Evolutionary conservation across 208 protist genomes (phyloP), one percentile per base, ranked within the genome.

Genomic region (Crithidia mellificae): DNA sequence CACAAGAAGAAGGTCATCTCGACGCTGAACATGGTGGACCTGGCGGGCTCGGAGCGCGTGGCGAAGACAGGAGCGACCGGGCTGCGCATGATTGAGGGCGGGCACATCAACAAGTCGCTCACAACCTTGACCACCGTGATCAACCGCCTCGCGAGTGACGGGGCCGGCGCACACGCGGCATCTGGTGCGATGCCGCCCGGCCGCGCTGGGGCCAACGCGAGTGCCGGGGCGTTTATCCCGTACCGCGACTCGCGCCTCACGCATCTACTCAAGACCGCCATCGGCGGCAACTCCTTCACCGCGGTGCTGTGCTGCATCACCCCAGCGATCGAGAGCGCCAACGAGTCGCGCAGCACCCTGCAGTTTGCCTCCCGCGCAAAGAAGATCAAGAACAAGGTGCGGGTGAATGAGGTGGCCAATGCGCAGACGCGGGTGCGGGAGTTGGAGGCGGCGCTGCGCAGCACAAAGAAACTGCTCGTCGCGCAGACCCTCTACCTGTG

Each of bases 281-380:
- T 96, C 61, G 91, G 91, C 32, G 98, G 98, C 34, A 99, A 99
- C 81, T 98, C 95, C 9, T 97, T 97, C 82, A 97, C 92, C 2
- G 72, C 64, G 30, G 75, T 97, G 46, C 77, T 97, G 38, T 90
- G 81, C 71, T 94, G 90, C 79, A 74, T 91, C 44, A 85, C 87
- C 5, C 77, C 84, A 4, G 77, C 90, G 6, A 29, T 83, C 3
- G 78, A 88, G 52, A 78, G 83, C 61, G 75, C 74, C 5, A 79
- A 88, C 58, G 88, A 94, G 77, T 87, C 83, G 36, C 85, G 85
- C 52, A 91, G 89, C 69, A 94, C 85, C 32, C 67, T 94, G 47
- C 85, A 90, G 61, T 94, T 94, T 54, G 89, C 84, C 17, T 81
- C 81, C 25, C 79, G 89, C 0, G 85, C 80, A 0, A 91, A 90